Base-by-base conservation (phyloP, 805 yeast genomes). In the Wickerhamiella sorbophila region DNA sequence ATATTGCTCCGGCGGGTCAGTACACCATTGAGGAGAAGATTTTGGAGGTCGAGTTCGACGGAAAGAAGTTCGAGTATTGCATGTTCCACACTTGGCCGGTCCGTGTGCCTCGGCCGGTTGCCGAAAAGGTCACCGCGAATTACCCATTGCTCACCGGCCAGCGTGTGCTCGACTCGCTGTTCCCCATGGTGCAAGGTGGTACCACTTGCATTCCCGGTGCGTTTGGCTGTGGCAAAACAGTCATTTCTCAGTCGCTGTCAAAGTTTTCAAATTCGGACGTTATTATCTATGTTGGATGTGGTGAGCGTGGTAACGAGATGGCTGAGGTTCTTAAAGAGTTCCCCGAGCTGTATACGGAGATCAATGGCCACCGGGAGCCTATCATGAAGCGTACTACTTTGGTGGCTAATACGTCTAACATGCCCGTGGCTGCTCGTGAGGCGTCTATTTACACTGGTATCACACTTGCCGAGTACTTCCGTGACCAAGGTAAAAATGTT, bases 191-290 rank as follows among this genome's bases (percentile, higher is more conserved):
- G 55, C 98, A 91, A 71, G 99, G 99, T 69, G 99, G 99, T 71
- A 91, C 99, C 32, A 91, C 99, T 29, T 93, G 98, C 80, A 91
- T 91, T 63, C 99, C 99, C 37, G 99, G 99, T 68, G 99, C 99
- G 49, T 91, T 91, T 57, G 99, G 99, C 50, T 91, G 97, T 67
- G 99, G 99, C 65, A 91, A 87, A 63, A 88, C 98, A 10, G 98
- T 88, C 57, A 88, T 88, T 61, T 88, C 98, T 22, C 98, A 88
- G 69, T 85, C 97, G 1, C 71, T 91, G 61, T 88, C 97, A 50
- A 91, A 91, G 65, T 91, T 78, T 67, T 91, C 98, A 46, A 91
- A 91, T 74, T 91, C 97, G 17, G 98, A 91, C 63, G 81, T 85
- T 44, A 91, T 91, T 60, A 81, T 88, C 58, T 91, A 91, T 58